Conservation (phyloP, 2,329 filamentous ascomycete genomes). For the Aureobasidium zeae region DNA sequence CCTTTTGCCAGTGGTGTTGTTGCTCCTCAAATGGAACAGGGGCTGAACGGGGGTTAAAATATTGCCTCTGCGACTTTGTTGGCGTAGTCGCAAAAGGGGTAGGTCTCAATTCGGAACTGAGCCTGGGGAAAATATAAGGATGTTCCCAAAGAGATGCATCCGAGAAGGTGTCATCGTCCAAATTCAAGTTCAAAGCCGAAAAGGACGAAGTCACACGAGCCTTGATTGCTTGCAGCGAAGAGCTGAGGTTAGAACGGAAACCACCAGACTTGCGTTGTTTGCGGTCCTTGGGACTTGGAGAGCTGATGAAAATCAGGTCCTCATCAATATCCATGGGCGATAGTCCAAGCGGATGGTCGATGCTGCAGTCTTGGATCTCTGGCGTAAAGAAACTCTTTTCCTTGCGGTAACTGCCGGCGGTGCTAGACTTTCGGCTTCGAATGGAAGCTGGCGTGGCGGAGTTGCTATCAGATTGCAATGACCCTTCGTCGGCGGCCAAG, state of each 20-base stretch:
- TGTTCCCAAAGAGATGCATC: slow-evolving; percentile 54
- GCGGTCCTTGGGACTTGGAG: slow-evolving; percentile 33
- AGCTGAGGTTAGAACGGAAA: slow-evolving; percentile 56
- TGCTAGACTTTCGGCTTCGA: slow-evolving; percentile 26
- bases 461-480: slow-evolving; percentile 36
- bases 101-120: slow-evolving; percentile 53
- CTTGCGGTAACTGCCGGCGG: slow-evolving; percentile 33
- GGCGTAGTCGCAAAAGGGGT: slow-evolving; percentile 45
- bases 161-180: slow-evolving; percentile 31
- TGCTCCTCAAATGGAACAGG: slow-evolving; percentile 30
- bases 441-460: slow-evolving; percentile 34
- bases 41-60: slow-evolving; percentile 48
- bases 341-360: slow-evolving; percentile 49
- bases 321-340: slow-evolving; percentile 21
- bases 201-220: slow-evolving; percentile 50
- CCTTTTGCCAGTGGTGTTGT: slow-evolving; percentile 29
- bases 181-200: slow-evolving; percentile 42
- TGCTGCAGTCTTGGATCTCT: slow-evolving; percentile 43
- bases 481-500: slow-evolving; percentile 41
- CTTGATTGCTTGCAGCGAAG: slow-evolving; percentile 52
- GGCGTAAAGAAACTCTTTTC: slow-evolving; percentile 42
- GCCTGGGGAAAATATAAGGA: slow-evolving; percentile 46
- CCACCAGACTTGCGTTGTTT: slow-evolving; percentile 23
- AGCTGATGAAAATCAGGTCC: slow-evolving; percentile 24
- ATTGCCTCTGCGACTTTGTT: slow-evolving; percentile 49